Base-by-base conservation (phyloP, 2,329 filamentous ascomycete genomes). In the Epichloe bromicola region DNA sequence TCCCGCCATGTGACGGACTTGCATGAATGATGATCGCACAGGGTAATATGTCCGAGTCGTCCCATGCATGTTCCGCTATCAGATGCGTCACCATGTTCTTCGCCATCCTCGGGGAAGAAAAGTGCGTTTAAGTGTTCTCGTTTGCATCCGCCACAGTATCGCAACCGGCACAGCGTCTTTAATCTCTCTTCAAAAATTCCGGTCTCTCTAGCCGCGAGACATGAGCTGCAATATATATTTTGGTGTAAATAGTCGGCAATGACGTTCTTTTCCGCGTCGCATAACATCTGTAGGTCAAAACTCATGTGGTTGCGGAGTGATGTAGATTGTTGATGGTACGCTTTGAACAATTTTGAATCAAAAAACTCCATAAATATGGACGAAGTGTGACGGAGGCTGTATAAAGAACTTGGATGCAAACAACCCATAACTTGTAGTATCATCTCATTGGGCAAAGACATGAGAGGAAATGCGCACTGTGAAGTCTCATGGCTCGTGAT, bases 11-110 rank as follows among this genome's bases (percentile, higher is more conserved):
- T 44, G 44, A 45, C 23, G 30, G 38, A 11, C n/a, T 12, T 34
- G 45, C 17, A 26, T n/a, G 45, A 48, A 30, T 33, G 38, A 11
- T 51, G 45, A 30, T 40, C 20, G 50, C 50, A 51, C 7, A 26
- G 19, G n/a, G 19, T 44, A 23, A 48, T 23, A 14, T 51, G 33
- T 44, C 50, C 50, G 19, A 23, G 45, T 10, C 38, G 17, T 14
- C 50, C 50, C 15, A 51, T 48, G 12, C 50, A 51, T 36, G 11
- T 39, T 26, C 11, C 15, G 8, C 11, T 8, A 12, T 3, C 6
- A 7, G 33, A 38, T 26, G 1, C 3, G 14, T 6, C 19, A 19
- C 26, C 30, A n/a, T 37, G 14, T 34, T n/a, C n/a, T 23, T 37
- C 7, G 6, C 30, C 3, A 23, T 33, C 36, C 14, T 46, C n/a